Conservation (phyloP, 164 flowering plant species). For the Buxus sempervirens region DNA sequence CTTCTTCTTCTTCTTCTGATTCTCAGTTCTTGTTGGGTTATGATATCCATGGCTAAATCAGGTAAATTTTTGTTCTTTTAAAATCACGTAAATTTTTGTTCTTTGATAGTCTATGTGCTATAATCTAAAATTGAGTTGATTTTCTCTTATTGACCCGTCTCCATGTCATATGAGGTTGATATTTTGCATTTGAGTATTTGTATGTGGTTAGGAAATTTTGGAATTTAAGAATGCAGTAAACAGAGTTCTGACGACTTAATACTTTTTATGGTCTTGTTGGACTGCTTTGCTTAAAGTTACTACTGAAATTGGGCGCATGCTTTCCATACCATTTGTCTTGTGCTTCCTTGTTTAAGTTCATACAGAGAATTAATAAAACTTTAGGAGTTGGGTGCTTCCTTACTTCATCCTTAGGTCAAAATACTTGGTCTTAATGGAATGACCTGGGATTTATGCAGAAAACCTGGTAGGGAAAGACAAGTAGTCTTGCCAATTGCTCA, state of each 20-base stretch:
- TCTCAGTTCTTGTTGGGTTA: slow-evolving; percentile 14
- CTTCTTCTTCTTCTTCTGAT: slow-evolving; percentile 11
- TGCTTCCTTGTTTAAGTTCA: background rate
- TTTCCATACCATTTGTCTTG: background rate
- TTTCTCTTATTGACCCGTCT: background rate
- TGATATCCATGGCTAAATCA: slow-evolving; percentile 15
- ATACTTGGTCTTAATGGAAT: too few relatives aligned
- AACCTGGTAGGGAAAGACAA: too few relatives aligned
- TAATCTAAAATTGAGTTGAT: background rate
- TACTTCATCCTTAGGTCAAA: too few relatives aligned
- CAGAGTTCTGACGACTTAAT: background rate
- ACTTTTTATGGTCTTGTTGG: background rate
- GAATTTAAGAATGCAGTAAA: background rate
- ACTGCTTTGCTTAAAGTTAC: background rate
- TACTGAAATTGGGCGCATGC: background rate
- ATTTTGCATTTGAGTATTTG: background rate
- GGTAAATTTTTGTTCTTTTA: slow-evolving; percentile 5
- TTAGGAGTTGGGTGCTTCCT: background rate
- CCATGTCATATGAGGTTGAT: background rate
- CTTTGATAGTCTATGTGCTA: background rate
- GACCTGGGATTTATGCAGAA: too few relatives aligned
- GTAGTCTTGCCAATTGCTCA: too few relatives aligned
- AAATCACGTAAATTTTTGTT: background rate
- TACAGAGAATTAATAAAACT: background rate
- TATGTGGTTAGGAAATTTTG: background rate